Conservation (phyloP, 1,284 basidiomycete genomes). For the Ustilago trichophora region DNA sequence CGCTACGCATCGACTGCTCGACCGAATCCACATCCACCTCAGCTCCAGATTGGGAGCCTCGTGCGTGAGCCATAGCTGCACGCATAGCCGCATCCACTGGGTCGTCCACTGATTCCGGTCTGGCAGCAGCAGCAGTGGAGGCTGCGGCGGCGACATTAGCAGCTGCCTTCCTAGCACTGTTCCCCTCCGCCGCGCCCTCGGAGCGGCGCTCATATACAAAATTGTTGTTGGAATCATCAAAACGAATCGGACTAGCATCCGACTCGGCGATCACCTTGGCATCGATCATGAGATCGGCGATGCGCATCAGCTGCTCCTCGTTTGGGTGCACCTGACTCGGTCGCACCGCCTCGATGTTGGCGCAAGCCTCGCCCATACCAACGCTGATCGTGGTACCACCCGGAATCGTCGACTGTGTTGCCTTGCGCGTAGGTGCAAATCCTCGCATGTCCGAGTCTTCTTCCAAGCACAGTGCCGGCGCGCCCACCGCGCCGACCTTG, state of each 20-base stretch:
- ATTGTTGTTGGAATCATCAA: constrained; percentile 50
- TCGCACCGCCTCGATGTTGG: constrained; percentile 28
- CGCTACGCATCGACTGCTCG: constrained; percentile 28
- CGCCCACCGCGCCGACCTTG: constrained; percentile 63
- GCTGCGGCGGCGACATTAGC: not conserved
- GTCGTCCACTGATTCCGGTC: constrained; percentile 50
- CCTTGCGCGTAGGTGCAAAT: constrained; percentile 80
- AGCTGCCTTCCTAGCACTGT: not conserved
- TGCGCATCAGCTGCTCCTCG: constrained; percentile 92
- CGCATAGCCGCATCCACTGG: constrained; percentile 60
- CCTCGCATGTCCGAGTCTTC: constrained; percentile 91
- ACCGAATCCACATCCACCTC: constrained; percentile 10
- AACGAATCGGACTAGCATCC: constrained; percentile 66
- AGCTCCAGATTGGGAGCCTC: constrained; percentile 3
- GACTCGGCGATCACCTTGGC: constrained; percentile 74
- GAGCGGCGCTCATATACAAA: constrained; percentile 42
- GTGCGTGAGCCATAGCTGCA: constrained; percentile 44
- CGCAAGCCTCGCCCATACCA: constrained; percentile 48
- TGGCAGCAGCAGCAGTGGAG: not conserved
- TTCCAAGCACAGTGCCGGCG: constrained; percentile 74
- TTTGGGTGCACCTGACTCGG: constrained; percentile 81
- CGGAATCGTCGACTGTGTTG: constrained; percentile 57
- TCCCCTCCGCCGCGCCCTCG: too few species aligned
- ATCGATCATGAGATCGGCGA: constrained; percentile 83
- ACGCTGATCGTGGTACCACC: constrained; percentile 37